Conservation (phyloP, 495 filamentous ascomycete genomes). For the Glarea lozoyensis region DNA sequence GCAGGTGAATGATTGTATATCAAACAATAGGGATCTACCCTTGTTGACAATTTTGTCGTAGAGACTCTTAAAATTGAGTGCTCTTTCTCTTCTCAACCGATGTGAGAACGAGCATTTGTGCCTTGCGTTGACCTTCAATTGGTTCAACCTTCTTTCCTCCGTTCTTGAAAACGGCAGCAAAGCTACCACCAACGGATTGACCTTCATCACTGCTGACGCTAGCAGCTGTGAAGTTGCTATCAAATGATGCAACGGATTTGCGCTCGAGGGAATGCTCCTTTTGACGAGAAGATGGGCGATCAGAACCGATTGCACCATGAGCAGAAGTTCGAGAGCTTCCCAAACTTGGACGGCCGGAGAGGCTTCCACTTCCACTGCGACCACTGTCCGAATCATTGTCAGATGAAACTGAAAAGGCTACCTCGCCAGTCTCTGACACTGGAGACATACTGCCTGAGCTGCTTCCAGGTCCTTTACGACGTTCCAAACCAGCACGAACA, state of each 20-base stretch:
- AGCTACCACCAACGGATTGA: slow-evolving; percentile 34
- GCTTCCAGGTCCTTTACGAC: slow-evolving; percentile 57
- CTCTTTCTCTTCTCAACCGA: slow-evolving; percentile 89
- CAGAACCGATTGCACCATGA: slow-evolving; percentile 78
- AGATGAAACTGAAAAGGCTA: slow-evolving; percentile 55
- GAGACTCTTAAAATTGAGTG: slow-evolving; percentile 40
- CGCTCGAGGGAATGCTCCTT: slow-evolving; percentile 55
- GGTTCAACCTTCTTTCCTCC: slow-evolving; percentile 36
- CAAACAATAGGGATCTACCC: slow-evolving; percentile 23
- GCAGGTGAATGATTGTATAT: slow-evolving; percentile 22
- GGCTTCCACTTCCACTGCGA: slow-evolving; percentile 69
- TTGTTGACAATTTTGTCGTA: slow-evolving; percentile 15
- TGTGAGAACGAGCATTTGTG: slow-evolving; percentile 76
- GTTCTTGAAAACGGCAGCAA: slow-evolving; percentile 51
- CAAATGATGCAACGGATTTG: slow-evolving; percentile 32
- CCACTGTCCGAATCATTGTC: slow-evolving; percentile 73
- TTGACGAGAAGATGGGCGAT: slow-evolving; percentile 51
- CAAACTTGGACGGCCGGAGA: slow-evolving; percentile 69
- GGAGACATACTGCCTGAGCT: slow-evolving; percentile 77
- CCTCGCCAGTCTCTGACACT: slow-evolving; percentile 72
- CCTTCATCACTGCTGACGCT: slow-evolving; percentile 55
- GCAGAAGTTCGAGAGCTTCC: slow-evolving; percentile 72
- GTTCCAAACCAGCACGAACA: slow-evolving; percentile 81
- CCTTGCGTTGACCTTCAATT: slow-evolving; percentile 61
- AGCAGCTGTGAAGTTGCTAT: slow-evolving; percentile 47